Percentiles rank a stretch among this genome's conserved stretches.
These are phyloP conservation scores for Trypanosomatidae sp. DNA, from an alignment of 208 protist species.

Conservation along the genomic window DNA sequence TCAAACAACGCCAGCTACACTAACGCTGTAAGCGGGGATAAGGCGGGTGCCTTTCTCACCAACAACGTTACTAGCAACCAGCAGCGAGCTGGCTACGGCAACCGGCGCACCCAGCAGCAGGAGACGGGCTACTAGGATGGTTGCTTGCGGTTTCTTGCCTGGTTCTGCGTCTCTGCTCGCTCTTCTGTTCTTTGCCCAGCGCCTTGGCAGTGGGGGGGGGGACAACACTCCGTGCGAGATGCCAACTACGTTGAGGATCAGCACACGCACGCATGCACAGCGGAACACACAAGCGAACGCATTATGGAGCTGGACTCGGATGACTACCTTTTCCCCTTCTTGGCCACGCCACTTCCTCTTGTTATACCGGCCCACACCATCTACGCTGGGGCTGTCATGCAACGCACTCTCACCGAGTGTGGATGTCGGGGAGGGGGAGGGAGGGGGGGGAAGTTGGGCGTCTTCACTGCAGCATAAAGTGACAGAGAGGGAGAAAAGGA, in stretches of 20 bases:
- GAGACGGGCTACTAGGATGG: slow-evolving; percentile 6
- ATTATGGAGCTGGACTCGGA: not conserved
- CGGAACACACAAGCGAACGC: not conserved
- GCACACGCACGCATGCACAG: not conserved
- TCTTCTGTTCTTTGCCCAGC: not conserved
- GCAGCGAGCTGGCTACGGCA: not conserved
- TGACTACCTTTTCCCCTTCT: not conserved
- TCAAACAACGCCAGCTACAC: not conserved
- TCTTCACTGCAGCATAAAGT: not conserved
- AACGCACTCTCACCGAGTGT: not conserved
- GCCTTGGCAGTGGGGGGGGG: not conserved
- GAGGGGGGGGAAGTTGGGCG: not conserved
- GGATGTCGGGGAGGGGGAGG: not conserved
- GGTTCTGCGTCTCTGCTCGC: not conserved
- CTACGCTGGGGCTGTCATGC: not conserved
- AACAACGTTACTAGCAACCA: not conserved
- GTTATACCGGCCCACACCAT: not conserved
- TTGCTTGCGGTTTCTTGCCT: not conserved
- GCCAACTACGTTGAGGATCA: not conserved
- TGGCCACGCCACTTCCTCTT: not conserved
- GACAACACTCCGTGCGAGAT: not conserved
- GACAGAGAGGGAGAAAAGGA: not conserved
- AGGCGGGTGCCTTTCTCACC: not conserved
- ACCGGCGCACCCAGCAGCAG: not conserved
- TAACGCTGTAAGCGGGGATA: not conserved